phyloP scores from a whole-genome alignment of 257 asterid species.

The Nicotiana benthamiana region DNA sequence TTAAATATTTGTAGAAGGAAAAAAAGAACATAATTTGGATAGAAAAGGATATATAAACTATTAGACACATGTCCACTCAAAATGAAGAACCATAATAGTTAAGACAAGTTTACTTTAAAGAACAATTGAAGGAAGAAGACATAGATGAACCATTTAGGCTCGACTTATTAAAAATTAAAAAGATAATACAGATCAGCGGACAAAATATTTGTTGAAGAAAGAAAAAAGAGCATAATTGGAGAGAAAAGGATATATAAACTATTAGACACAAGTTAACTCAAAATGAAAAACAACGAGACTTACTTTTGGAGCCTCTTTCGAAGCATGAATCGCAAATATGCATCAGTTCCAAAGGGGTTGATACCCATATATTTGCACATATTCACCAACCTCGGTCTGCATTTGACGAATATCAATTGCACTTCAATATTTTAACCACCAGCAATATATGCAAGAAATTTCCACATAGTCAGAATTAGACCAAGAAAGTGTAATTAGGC shows the following conservation, averaged over 20 bases:
- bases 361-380: conserved; percentile 99
- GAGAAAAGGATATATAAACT: neutral
- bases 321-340: conserved; percentile 79
- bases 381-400: conserved; percentile 82
- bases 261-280: neutral
- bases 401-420: neutral
- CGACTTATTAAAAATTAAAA: neutral
- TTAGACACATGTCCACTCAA: neutral
- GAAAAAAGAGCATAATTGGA: neutral
- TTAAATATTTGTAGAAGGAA: neutral
- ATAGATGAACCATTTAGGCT: neutral
- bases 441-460: conserved; percentile 6
- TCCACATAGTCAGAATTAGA: conserved; percentile 4
- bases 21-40: neutral
- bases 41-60: neutral
- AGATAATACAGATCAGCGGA: neutral
- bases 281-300: conserved; percentile 18
- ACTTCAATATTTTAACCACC: neutral
- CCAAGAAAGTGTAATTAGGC: neutral
- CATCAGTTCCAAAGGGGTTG: conserved; percentile 73
- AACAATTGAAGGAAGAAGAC: neutral
- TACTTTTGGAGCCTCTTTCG: conserved; percentile 74
- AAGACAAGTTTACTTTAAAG: neutral
- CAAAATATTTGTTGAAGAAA: neutral
- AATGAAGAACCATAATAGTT: neutral